Evolutionary conservation across 2,329 filamentous ascomycete genomes (phyloP), one percentile per base, ranked within the genome.

Genomic region (Alternaria tenuissima): DNA sequence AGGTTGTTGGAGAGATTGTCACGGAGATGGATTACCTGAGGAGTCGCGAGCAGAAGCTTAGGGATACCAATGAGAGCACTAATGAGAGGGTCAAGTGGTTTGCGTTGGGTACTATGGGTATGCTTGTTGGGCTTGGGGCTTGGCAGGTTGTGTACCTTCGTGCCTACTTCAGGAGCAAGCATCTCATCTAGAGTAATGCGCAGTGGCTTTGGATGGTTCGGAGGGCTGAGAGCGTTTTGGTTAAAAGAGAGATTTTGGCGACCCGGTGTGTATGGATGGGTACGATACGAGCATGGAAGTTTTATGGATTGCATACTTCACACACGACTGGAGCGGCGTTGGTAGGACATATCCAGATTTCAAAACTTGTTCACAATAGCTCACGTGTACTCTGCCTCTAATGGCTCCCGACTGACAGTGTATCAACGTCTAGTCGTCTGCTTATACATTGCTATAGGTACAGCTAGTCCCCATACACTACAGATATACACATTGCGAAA

Each of bases 41-140:
- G 68, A 74, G 81, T 39, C 88, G 95, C 72, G 95, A 99, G 85
- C 93, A 97, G 87, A 96, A 93, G 85, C 87, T 99, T 72, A 87
- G 95, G 79, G 94, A 99, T 83, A 99, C 95, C 71, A 99, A 99
- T 81, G 95, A 99, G 89, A 98, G 94, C 85, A 99, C 95, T 68
- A 99, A 99, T 83, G 95, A 91, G 82, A 88, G 95, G 61, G 95
- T 99, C 75, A 99, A 98, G 85, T 98, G 93, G 93, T 99, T 99
- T 81, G 94, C 94, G 49, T 89, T 97, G 78, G 88, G 89, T 67
- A 98, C 94, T 28, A 98, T 97, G 83, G 91, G 93, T 64, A 90
- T 97, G 85, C 83, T 99, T 71, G 85, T 97, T 68, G 92, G 88
- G 34, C 84, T 99, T 71, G 96, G 95, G 80, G 93, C 84, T 42